Evolutionary conservation across 1,139 yeast species (phyloP).

Genomic region (Nakaseomyces kungkrabaensis): DNA sequence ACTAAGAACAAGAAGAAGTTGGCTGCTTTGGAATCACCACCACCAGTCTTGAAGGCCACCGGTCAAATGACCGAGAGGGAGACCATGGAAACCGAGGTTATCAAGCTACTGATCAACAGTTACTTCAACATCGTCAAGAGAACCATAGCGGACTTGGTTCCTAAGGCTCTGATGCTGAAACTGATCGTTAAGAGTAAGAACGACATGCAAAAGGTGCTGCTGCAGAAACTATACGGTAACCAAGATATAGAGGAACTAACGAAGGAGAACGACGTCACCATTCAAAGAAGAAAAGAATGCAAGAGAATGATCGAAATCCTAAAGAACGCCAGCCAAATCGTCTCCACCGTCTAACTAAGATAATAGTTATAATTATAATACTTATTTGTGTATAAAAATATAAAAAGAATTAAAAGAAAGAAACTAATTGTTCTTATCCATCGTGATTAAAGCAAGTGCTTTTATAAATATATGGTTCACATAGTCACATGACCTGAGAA

Average conservation of each 20-base stretch:
- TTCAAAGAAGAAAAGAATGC: constrained; percentile 92
- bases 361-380: too few relatives aligned
- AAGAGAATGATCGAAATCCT: constrained; percentile 88
- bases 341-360: constrained; percentile 60
- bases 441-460: too few relatives aligned
- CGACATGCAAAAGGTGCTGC: constrained; percentile 79
- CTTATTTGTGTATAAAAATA: neutral
- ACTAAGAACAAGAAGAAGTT: constrained; percentile 88
- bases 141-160: constrained; percentile 86
- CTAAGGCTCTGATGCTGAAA: constrained; percentile 91
- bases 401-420: neutral
- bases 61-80: constrained; percentile 95
- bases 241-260: constrained; percentile 69
- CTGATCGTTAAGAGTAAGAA: constrained; percentile 75
- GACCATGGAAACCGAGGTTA: constrained; percentile 93
- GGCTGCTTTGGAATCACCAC: constrained; percentile 96
- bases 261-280: constrained; percentile 85
- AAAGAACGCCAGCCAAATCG: constrained; percentile 83
- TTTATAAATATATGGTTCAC: too few relatives aligned
- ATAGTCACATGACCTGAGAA: neutral
- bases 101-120: constrained; percentile 80
- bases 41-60: constrained; percentile 86
- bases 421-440: neutral
- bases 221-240: constrained; percentile 76
- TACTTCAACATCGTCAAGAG: constrained; percentile 89